phyloP scores from a whole-genome alignment of 257 asterid genomes.

The Ocimum tenuiflorum region DNA sequence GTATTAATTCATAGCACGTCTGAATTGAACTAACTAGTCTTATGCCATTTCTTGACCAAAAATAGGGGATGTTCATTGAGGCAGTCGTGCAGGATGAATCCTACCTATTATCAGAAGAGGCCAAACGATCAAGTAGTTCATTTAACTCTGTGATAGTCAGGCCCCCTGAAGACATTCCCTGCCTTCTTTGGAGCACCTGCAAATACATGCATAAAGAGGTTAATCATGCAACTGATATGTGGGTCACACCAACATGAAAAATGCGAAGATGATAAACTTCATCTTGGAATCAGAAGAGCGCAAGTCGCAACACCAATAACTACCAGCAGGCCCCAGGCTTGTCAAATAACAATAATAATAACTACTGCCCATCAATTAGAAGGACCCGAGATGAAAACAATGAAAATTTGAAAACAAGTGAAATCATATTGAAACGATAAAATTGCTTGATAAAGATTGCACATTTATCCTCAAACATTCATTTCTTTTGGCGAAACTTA shows the following conservation, averaged over 20 bases:
- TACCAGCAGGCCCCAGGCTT: background rate
- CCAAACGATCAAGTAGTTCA: slow-evolving; percentile 77
- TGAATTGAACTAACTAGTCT: background rate
- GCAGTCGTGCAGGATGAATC: background rate
- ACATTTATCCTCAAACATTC: background rate
- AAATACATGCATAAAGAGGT: slow-evolving; percentile 10
- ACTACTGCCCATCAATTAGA: background rate
- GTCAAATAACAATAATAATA: background rate
- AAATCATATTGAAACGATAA: background rate
- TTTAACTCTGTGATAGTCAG: slow-evolving; percentile 63
- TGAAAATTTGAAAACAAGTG: background rate
- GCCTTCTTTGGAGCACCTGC: slow-evolving; percentile 80
- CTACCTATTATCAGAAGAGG: slow-evolving; percentile 74
- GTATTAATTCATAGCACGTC: slow-evolving; percentile 19
- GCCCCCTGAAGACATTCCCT: slow-evolving; percentile 74
- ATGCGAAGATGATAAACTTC: background rate
- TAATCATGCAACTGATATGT: background rate
- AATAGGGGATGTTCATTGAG: background rate
- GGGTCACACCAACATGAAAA: background rate
- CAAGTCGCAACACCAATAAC: background rate
- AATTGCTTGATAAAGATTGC: background rate
- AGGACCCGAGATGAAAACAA: background rate
- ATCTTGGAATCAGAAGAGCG: background rate
- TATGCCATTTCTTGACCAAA: background rate
- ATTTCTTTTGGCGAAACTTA: too few species aligned